Conservation (phyloP, 176 grass and related monocot species). For the Eragrostis curvula region DNA sequence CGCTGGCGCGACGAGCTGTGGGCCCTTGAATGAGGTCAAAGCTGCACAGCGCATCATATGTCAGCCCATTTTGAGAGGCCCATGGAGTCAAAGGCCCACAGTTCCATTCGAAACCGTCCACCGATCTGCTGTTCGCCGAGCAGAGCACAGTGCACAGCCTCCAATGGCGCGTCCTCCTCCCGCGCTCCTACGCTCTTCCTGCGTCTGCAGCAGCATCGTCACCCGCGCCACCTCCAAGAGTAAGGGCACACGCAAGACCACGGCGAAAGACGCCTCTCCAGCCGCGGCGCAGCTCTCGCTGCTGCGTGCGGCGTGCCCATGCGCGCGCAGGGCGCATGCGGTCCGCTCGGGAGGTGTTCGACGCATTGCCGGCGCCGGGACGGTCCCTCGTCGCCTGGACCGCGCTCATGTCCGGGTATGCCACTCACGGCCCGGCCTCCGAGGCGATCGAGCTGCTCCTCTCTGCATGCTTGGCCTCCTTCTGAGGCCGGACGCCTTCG, state of each 20-base stretch:
- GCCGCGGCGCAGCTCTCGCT: slow-evolving; percentile 39
- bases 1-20: neutral
- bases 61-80: neutral
- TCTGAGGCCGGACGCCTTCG: slow-evolving; percentile 62
- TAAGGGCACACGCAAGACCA: neutral
- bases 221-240: neutral
- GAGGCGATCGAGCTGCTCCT: slow-evolving; percentile 58
- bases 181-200: slow-evolving; percentile 27
- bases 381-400: slow-evolving; percentile 60
- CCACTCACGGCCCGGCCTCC: slow-evolving; percentile 49
- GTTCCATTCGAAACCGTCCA: slow-evolving; percentile 5
- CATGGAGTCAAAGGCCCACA: neutral
- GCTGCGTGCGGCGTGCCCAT: slow-evolving; percentile 43
- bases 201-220: neutral
- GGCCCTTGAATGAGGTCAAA: neutral
- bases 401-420: slow-evolving; percentile 69
- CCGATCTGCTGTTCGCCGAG: neutral
- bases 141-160: neutral
- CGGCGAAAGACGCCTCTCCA: neutral
- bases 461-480: slow-evolving; percentile 43
- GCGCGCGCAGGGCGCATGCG: slow-evolving; percentile 55
- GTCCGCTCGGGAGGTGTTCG: slow-evolving; percentile 55
- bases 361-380: slow-evolving; percentile 39
- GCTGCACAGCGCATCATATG: neutral
- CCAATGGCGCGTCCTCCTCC: slow-evolving; percentile 36